phyloP scores from a whole-genome alignment of 192 early-diverging fungal genomes.

The Podila minutissima region DNA sequence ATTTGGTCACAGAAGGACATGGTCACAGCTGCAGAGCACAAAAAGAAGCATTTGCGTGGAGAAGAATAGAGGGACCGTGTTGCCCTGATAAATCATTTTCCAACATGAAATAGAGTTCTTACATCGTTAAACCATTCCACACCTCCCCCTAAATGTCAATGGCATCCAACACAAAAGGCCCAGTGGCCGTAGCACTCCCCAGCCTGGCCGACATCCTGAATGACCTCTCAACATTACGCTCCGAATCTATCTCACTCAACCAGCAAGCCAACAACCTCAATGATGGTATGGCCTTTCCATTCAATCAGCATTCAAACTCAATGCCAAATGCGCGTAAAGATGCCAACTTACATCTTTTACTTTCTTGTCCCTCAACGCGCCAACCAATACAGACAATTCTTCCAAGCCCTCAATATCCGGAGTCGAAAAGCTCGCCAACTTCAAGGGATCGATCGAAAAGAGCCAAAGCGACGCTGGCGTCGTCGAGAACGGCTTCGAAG shows the following conservation, averaged over 20 bases:
- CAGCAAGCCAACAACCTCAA: background rate
- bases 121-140: background rate
- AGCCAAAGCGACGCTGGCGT: conserved; percentile 40
- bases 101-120: background rate
- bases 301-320: background rate
- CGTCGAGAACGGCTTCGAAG: conserved; percentile 44
- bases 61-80: conserved; percentile 3
- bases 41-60: conserved; percentile 55
- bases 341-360: too few species aligned
- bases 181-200: background rate
- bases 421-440: conserved; percentile 24
- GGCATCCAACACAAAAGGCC: background rate
- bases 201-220: background rate
- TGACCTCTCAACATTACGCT: background rate
- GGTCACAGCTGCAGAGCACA: conserved; percentile 64
- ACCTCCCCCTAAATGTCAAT: background rate
- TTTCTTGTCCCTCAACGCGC: background rate
- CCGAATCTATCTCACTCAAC: background rate
- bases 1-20: conserved; percentile 60
- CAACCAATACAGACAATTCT: background rate
- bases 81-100: too few species aligned
- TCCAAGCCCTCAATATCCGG: background rate
- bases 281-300: too few species aligned
- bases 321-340: background rate
- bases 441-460: conserved; percentile 34